Evolutionary conservation across 1,139 yeast genomes (phyloP).

Genomic region (Sporopachydermia cereana): DNA sequence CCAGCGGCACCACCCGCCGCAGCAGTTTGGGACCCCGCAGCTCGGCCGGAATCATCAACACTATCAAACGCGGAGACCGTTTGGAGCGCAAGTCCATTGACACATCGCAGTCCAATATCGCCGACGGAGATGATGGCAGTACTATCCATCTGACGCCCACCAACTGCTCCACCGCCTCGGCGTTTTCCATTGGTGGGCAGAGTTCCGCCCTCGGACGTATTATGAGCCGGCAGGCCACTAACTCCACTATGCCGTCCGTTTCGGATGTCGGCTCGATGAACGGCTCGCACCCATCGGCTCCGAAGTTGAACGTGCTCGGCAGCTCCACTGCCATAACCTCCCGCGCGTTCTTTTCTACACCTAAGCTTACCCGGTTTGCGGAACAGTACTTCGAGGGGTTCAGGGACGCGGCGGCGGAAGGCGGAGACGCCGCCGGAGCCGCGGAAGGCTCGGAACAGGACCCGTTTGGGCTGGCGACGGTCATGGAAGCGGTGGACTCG

Average conservation of each 20-base stretch:
- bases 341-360: background rate
- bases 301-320: background rate
- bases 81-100: background rate
- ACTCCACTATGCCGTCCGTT: background rate
- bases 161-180: background rate
- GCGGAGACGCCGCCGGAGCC: background rate
- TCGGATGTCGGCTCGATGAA: background rate
- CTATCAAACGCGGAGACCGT: background rate
- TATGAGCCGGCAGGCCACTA: background rate
- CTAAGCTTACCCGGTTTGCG: background rate
- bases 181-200: background rate
- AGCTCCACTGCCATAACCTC: background rate
- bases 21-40: background rate
- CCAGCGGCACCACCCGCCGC: background rate
- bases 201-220: background rate
- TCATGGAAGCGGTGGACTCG: background rate
- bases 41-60: background rate
- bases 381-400: background rate
- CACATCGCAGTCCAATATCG: background rate
- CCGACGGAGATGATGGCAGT: background rate
- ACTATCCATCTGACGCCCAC: background rate
- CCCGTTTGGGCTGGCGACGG: background rate
- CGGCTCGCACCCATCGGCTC: background rate
- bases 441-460: background rate
- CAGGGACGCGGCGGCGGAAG: background rate